These are phyloP conservation scores for Lepiota venenata DNA, from an alignment of 768 basidiomycete species.

Conservation along the genomic window DNA sequence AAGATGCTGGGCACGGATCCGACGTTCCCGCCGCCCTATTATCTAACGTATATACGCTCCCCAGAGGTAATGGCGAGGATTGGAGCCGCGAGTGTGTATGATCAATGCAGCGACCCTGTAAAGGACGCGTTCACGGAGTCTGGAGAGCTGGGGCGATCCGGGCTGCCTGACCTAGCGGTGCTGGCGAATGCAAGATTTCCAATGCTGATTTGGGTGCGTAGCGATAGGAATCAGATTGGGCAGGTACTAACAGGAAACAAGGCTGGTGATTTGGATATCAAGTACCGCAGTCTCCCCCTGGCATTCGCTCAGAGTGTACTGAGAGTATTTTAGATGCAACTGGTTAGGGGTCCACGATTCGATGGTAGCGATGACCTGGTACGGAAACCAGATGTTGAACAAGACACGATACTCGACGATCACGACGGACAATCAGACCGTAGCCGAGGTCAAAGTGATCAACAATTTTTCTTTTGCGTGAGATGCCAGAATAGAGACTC, in stretches of 20 bases:
- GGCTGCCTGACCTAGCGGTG: background rate
- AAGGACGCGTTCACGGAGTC: background rate
- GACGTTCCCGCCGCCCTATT: constrained; percentile 1
- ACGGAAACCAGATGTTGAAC: constrained; percentile 4
- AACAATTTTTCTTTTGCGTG: constrained; percentile 2
- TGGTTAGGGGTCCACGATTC: constrained; percentile 6
- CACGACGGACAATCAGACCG: background rate
- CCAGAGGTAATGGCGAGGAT: constrained; percentile 1
- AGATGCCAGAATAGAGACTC: background rate
- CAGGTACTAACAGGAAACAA: background rate
- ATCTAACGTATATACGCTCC: background rate
- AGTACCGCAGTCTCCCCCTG: background rate
- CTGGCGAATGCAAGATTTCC: constrained; percentile 1
- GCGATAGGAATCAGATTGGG: background rate
- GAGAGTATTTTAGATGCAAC: background rate
- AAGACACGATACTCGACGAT: background rate
- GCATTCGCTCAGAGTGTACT: background rate
- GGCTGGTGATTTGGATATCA: constrained; percentile 8
- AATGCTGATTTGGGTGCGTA: constrained; percentile 5
- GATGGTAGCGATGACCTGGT: constrained; percentile 8
- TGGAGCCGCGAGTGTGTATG: background rate
- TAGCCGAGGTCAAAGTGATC: constrained; percentile 1
- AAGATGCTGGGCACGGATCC: background rate
- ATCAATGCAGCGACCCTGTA: background rate
- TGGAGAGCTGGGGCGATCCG: constrained; percentile 1